Evolutionary conservation across 2,329 filamentous ascomycete genomes (phyloP), one percentile per base, ranked within the genome.

Genomic region (Tetracladium maxilliforme): DNA sequence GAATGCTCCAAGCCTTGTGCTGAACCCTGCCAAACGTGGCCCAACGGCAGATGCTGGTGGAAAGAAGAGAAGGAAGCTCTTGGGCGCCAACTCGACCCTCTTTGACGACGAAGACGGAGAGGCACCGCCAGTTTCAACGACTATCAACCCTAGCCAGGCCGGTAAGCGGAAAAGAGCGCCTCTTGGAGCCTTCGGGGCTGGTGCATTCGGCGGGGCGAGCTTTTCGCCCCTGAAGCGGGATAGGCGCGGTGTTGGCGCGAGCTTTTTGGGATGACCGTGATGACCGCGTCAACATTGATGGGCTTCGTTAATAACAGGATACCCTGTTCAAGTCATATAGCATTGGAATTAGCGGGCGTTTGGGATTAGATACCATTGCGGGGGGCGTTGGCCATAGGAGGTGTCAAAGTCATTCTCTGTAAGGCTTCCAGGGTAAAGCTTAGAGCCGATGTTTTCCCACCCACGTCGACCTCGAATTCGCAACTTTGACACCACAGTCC

Each of bases 171-270:
- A 39, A 32, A 38, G 43, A 27, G 40, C 38, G 14, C 33, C 42
- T 19, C 31, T 30, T 19, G 39, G 38, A 16, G 33, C 39, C 8
- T 42, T 35, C 21, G 31, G 33, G 14, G 32, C 29, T 29, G 28
- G 31, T 40, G 64, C 51, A 0, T 67, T 75, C 33, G 56, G 59
- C 9, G 52, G 51, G n/a, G n/a, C n/a, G n/a, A n/a, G n/a, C 23
- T 83, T 84, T 44, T 83, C 77, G 11, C 78, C 78, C 6, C 50
- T 84, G 30, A 84, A 84, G 52, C 65, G 66, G 42, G 70, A 82
- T 25, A 63, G 65, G 30, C 67, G 71, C 32, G 69, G 70, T 16
- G 60, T 67, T 4, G 58, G 60, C 31, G 69, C 70, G 27, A 75
- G 70, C 39, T 75, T 75, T 36, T 43, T 71, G 30, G 60, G 52